Evolutionary conservation across 768 basidiomycete species (phyloP).

Genomic region (Hypholoma sublateritium): DNA sequence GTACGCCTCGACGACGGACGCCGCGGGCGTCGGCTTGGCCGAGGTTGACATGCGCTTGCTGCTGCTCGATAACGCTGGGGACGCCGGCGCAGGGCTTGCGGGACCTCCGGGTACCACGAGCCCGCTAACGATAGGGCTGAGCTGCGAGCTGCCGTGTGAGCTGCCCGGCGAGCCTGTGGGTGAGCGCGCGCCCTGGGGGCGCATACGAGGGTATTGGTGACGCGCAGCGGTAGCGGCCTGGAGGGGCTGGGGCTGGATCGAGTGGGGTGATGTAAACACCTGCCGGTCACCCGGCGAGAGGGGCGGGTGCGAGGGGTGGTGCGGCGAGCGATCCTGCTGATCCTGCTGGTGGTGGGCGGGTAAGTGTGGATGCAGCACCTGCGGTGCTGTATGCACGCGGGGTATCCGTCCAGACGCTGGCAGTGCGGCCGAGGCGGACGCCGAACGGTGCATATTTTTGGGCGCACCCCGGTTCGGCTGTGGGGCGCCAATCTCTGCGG

Average conservation of each 20-base stretch:
- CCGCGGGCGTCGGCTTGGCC: slow-evolving; percentile 13
- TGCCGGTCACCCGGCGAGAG: not conserved
- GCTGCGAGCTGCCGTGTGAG: slow-evolving; percentile 6
- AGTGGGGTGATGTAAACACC: not conserved
- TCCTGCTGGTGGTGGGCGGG: not conserved
- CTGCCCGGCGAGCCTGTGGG: slow-evolving; percentile 2
- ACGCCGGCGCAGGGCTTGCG: not conserved
- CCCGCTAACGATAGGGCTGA: not conserved
- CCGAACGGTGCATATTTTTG: slow-evolving; percentile 12
- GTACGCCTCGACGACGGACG: slow-evolving; percentile 18
- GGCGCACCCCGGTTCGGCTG: not conserved
- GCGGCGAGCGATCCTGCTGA: not conserved
- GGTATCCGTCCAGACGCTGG: not conserved
- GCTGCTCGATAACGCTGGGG: not conserved
- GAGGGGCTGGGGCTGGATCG: not conserved
- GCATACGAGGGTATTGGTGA: not conserved
- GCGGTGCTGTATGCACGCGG: not conserved
- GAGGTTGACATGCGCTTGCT: not conserved
- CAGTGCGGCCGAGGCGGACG: slow-evolving; percentile 13
- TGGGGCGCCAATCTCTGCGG: not conserved
- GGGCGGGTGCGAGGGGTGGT: not conserved
- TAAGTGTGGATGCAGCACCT: not conserved
- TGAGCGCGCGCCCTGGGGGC: not conserved
- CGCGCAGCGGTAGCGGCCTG: not conserved
- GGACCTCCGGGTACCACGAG: not conserved